Base-by-base conservation (phyloP, 1,284 basidiomycete genomes). In the Rhodotorula sp. region DNA sequence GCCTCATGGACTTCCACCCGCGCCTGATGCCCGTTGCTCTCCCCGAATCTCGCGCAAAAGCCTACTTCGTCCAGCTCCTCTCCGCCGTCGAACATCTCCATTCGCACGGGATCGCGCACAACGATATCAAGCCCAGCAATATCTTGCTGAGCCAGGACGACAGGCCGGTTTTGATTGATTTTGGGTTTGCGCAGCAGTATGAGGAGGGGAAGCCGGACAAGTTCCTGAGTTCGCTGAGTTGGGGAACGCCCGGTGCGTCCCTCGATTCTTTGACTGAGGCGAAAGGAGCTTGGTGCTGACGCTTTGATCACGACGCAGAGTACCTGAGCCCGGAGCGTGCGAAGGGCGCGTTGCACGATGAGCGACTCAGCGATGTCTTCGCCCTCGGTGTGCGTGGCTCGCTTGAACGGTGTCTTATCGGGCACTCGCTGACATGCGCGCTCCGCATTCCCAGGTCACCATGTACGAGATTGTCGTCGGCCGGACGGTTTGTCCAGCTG, bases 111-210 rank as follows among this genome's bases (percentile, higher is more conserved):
- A 85, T 96, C 48, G 89, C 90, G 0, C 89, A 87, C 64, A 52
- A 94, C n/a, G 94, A 98, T 79, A 83, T 98, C 77, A 95, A 95
- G 71, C 94, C 95, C 0, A 82, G 84, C 56, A 97, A 97, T 76
- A 81, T 95, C 64, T 87, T 99, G 50, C 95, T 99, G 65, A 89
- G 89, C 60, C 92, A 93, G 76, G 82, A 84, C 2, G 93, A 93
- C 15, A 80, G 82, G 61, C 83, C 89, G 4, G 47, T 74, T 34
- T 40, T 74, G 40, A 59, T 65, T 64, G 72, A 74, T 53, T 74
- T 72, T 78, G 93, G 93, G 2, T 96, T 96, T 77, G 91, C 93
- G 2, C 89, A 93, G 77, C 86, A 86, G 71, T 92, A 91, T 75
- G 86, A 56, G 5, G 40, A 44, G 7, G n/a, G 18, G 5, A 26